These are phyloP conservation scores for Hyphopichia fennica DNA, from an alignment of 1,139 yeast species.

Conservation along the genomic window DNA sequence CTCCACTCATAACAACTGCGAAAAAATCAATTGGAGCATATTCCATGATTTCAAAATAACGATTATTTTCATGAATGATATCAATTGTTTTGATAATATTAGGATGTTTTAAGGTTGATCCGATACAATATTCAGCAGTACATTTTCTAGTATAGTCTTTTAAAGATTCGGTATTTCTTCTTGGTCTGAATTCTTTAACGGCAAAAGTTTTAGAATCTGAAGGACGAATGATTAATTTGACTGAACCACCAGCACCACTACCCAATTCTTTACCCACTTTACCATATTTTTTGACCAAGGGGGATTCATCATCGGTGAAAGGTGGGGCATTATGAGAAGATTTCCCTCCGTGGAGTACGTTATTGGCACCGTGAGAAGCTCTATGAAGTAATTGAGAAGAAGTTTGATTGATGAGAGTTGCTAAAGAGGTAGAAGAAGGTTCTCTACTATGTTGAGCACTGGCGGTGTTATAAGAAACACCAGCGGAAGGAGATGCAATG, in stretches of 20 bases:
- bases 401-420: constrained; percentile 46
- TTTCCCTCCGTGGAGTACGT: constrained; percentile 14
- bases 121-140: constrained; percentile 96
- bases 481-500: constrained; percentile 13
- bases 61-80: constrained; percentile 84
- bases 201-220: constrained; percentile 88
- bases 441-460: constrained; percentile 27
- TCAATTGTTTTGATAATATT: constrained; percentile 90
- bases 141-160: constrained; percentile 94
- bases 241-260: constrained; percentile 98
- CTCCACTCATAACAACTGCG: constrained; percentile 94
- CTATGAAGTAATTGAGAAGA: constrained; percentile 42
- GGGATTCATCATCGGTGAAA: constrained; percentile 56
- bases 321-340: constrained; percentile 25
- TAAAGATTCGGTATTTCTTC: constrained; percentile 77
- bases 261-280: constrained; percentile 88
- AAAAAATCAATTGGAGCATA: constrained; percentile 91
- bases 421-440: constrained; percentile 42
- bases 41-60: constrained; percentile 91
- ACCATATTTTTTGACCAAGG: constrained; percentile 80
- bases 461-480: constrained; percentile 1
- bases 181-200: constrained; percentile 91
- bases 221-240: constrained; percentile 77
- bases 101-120: constrained; percentile 86
- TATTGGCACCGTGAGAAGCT: constrained; percentile 28